phyloP scores from a whole-genome alignment of 2,329 filamentous ascomycete species.

The Beauveria sp. region DNA sequence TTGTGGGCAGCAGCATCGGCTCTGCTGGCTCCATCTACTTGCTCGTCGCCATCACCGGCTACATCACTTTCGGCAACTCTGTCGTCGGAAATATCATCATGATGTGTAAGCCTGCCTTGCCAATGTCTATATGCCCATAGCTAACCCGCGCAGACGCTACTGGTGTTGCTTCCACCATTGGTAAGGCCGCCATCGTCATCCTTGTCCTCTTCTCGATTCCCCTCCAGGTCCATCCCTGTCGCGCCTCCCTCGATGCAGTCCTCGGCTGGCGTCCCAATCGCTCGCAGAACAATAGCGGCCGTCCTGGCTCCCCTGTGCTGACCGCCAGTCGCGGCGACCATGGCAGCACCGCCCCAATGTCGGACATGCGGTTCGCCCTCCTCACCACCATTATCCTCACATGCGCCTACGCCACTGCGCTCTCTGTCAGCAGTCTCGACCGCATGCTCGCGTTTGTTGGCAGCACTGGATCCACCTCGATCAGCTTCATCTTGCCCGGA shows the following conservation, averaged over 20 bases:
- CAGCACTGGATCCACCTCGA: conserved; percentile 87
- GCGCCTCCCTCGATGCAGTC: conserved; percentile 92
- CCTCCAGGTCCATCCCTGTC: conserved; percentile 89
- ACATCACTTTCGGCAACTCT: conserved; percentile 87
- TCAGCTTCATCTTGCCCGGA: conserved; percentile 93
- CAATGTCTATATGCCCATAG: too few species aligned
- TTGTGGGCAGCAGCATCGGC: conserved; percentile 79
- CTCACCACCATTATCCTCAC: conserved; percentile 84
- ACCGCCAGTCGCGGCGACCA: conserved; percentile 39
- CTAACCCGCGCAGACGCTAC: conserved; percentile 29
- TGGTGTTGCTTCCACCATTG: conserved; percentile 73
- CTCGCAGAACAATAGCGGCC: conserved; percentile 27
- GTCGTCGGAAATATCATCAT: conserved; percentile 89
- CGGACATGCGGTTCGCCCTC: conserved; percentile 79
- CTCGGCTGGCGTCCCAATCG: conserved; percentile 74
- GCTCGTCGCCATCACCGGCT: conserved; percentile 88
- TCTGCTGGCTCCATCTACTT: conserved; percentile 82
- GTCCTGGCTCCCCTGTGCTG: conserved; percentile 36
- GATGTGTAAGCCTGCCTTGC: conserved; percentile 59
- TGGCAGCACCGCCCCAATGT: conserved; percentile 57
- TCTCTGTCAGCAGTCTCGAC: conserved; percentile 85
- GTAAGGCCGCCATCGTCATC: conserved; percentile 88
- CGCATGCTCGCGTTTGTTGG: conserved; percentile 92
- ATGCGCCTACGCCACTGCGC: conserved; percentile 76
- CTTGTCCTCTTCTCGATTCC: conserved; percentile 96